Percentiles rank a stretch among this genome's conserved stretches.
Evolutionary conservation across 169 alveolate species (phyloP).

Genomic region (Miamiensis avidus): DNA sequence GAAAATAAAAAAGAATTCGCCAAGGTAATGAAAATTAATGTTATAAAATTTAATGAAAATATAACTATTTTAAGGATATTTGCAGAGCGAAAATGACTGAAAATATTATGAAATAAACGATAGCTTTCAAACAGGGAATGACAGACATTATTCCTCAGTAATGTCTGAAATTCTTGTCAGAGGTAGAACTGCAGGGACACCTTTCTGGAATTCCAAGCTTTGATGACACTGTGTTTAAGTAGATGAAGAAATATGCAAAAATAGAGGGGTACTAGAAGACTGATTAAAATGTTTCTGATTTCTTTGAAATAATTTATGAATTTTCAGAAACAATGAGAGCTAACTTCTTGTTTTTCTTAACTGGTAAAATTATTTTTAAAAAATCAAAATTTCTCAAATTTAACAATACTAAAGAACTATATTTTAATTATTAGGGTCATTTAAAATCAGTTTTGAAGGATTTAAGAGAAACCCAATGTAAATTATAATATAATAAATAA

Average conservation of each 20-base stretch:
- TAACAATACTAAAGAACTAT: not conserved
- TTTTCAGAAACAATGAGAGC: not conserved
- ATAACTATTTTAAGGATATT: not conserved
- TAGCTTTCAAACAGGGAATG: not conserved
- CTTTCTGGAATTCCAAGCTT: not conserved
- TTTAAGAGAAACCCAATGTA: not conserved
- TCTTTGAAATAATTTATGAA: not conserved
- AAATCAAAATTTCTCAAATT: not conserved
- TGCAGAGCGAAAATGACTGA: not conserved
- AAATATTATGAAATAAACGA: not conserved
- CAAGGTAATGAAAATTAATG: conserved; percentile 24
- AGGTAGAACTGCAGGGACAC: not conserved
- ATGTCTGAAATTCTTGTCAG: not conserved
- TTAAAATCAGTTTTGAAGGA: not conserved
- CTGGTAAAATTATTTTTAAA: not conserved
- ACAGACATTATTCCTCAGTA: not conserved
- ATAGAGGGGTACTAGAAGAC: not conserved
- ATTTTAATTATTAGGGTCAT: not conserved
- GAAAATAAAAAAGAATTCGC: conserved; percentile 69
- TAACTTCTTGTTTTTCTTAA: not conserved
- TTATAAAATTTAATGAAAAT: no score
- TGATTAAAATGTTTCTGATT: not conserved
- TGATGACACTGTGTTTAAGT: not conserved
- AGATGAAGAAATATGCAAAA: not conserved
- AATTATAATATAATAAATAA: no score